Percentiles rank a stretch among this genome's conserved stretches.
These are phyloP conservation scores for Vachellia collinsii DNA, from an alignment of 306 rosid genomes.

Conservation along the genomic window DNA sequence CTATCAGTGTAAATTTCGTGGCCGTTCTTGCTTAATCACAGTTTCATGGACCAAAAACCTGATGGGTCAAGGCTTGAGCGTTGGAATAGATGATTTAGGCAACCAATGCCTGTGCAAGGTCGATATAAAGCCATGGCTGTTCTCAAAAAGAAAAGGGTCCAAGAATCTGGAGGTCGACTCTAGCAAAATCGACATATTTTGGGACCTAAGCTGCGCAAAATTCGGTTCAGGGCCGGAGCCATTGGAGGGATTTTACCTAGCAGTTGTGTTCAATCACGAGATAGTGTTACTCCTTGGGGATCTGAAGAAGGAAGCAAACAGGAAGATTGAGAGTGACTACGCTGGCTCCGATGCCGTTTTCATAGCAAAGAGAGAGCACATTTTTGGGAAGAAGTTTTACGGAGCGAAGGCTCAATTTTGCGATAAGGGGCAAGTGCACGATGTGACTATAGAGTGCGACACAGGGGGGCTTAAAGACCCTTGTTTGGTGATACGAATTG, in stretches of 20 bases:
- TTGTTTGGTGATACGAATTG: conserved; percentile 71
- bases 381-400: conserved; percentile 74
- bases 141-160: conserved; percentile 80
- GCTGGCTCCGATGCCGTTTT: conserved; percentile 51
- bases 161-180: conserved; percentile 69
- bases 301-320: conserved; percentile 57
- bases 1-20: conserved; percentile 63
- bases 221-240: conserved; percentile 87
- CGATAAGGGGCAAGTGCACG: conserved; percentile 70
- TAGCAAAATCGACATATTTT: conserved; percentile 56
- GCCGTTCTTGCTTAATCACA: conserved; percentile 62
- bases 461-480: conserved; percentile 66
- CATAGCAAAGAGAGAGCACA: conserved; percentile 73
- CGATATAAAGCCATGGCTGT: conserved; percentile 91
- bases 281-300: conserved; percentile 70
- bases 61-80: conserved; percentile 84
- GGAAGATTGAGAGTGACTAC: conserved; percentile 50
- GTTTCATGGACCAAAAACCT: conserved; percentile 85
- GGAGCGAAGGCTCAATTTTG: conserved; percentile 72
- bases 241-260: conserved; percentile 68
- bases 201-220: conserved; percentile 83
- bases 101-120: conserved; percentile 68
- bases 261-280: conserved; percentile 58
- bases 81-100: conserved; percentile 64
- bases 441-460: conserved; percentile 78